Evolutionary conservation across 2,329 filamentous ascomycete genomes (phyloP).

Genomic region (Dactylellina leptospora): DNA sequence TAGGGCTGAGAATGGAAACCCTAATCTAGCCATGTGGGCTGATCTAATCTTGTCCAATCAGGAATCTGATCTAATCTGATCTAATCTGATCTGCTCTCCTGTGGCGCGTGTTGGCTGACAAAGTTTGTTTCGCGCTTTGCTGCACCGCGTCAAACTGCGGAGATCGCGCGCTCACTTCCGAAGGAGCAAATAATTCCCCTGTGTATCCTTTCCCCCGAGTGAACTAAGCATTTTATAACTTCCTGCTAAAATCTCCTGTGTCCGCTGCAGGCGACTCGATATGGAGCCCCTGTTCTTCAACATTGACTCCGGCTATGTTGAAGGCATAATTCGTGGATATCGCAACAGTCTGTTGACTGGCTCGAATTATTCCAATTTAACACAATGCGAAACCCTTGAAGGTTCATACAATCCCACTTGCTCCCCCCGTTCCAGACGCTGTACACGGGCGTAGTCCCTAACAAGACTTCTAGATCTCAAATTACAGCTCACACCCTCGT

Average conservation of each 20-base stretch:
- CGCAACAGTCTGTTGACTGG: conserved; percentile 89
- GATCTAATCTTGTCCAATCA: too few relatives aligned
- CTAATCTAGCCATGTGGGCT: too few relatives aligned
- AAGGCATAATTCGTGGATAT: conserved; percentile 97
- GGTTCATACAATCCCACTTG: too few relatives aligned
- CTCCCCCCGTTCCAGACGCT: too few relatives aligned
- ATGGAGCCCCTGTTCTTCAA: conserved; percentile 98
- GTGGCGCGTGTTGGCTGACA: background rate
- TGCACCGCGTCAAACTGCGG: too few relatives aligned
- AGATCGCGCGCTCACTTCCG: too few relatives aligned
- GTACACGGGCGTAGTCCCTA: too few relatives aligned
- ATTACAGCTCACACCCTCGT: conserved; percentile 93
- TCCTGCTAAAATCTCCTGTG: too few relatives aligned
- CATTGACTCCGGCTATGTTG: conserved; percentile 93
- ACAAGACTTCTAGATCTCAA: conserved; percentile 78
- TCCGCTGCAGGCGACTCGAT: background rate
- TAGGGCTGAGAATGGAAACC: too few relatives aligned
- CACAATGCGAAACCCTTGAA: conserved; percentile 97
- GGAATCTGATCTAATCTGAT: conserved; percentile 12
- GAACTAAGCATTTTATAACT: too few relatives aligned
- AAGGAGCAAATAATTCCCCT: too few relatives aligned
- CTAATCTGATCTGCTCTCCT: background rate
- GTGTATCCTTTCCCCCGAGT: too few relatives aligned
- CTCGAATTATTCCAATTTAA: conserved; percentile 93
- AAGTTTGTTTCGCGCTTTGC: background rate